These are phyloP conservation scores for Backusella sp. DNA, from an alignment of 192 early-diverging fungal species.

Conservation along the genomic window DNA sequence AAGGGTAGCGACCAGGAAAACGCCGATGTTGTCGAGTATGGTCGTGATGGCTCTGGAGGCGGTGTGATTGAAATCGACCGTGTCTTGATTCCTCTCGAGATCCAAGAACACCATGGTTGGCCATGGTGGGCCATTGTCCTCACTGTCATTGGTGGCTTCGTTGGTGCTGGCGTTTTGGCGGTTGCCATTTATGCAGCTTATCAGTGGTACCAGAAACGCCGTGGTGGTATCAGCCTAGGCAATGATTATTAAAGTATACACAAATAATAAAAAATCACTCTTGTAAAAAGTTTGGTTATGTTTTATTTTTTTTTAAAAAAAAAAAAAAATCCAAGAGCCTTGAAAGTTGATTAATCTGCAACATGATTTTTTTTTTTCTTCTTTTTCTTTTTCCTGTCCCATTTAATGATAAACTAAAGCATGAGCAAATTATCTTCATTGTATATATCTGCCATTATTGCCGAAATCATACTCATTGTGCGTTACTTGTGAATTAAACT, in stretches of 20 bases:
- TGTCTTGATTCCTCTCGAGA: slow-evolving; percentile 22
- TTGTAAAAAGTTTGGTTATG: not conserved
- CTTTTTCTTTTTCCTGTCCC: not conserved
- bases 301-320: not conserved
- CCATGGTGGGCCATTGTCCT: slow-evolving; percentile 28
- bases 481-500: not conserved
- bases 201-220: slow-evolving; percentile 17
- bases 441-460: not conserved
- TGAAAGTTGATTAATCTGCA: not conserved
- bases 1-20: slow-evolving; percentile 18
- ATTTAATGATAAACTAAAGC: not conserved
- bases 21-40: slow-evolving; percentile 20
- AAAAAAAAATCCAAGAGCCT: not conserved
- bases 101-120: not conserved
- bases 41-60: slow-evolving; percentile 23
- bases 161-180: slow-evolving; percentile 4
- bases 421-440: not conserved
- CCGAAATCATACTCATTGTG: not conserved
- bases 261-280: not conserved
- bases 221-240: not conserved
- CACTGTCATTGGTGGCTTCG: slow-evolving; percentile 16
- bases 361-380: not conserved
- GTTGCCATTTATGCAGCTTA: slow-evolving; percentile 17
- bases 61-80: slow-evolving; percentile 33
- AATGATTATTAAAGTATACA: not conserved